Percentiles rank a stretch among this genome's conserved stretches.
Evolutionary conservation across 2,329 filamentous ascomycete species (phyloP).

Genomic region (Pyricularia pennisetigena): DNA sequence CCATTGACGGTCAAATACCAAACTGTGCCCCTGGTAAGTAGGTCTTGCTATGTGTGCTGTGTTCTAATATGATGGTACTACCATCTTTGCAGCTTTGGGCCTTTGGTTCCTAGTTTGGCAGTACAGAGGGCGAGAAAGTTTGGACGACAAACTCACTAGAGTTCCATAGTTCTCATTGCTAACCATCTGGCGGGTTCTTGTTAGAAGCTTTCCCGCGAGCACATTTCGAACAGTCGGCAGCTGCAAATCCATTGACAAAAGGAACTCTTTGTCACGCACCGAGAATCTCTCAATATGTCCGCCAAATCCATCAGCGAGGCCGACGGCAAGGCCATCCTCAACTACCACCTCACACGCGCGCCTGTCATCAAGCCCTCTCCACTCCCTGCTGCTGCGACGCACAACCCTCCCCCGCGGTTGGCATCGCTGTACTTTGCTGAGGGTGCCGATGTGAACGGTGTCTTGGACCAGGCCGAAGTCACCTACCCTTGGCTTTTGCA

Average conservation of each 20-base stretch:
- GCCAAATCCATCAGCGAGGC: constrained; percentile 97
- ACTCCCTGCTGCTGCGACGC: constrained; percentile 70
- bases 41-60: neutral
- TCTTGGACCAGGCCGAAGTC: constrained; percentile 91
- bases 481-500: constrained; percentile 93
- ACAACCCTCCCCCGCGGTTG: constrained; percentile 87
- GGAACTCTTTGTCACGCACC: neutral
- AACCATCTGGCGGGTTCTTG: neutral
- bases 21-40: constrained; percentile 1
- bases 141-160: neutral
- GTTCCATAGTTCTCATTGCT: neutral
- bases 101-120: neutral
- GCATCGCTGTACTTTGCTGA: constrained; percentile 90
- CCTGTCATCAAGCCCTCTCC: constrained; percentile 96
- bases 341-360: constrained; percentile 98
- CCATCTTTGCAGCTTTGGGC: neutral
- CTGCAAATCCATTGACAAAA: neutral
- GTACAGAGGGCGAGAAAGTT: neutral
- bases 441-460: constrained; percentile 68
- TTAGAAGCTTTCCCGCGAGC: neutral
- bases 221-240: neutral
- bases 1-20: neutral
- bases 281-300: constrained; percentile 51
- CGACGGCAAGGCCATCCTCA: constrained; percentile 99
- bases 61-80: neutral